phyloP scores from a whole-genome alignment of 2,329 filamentous ascomycete genomes.

The Trichoderma aggressivum region DNA sequence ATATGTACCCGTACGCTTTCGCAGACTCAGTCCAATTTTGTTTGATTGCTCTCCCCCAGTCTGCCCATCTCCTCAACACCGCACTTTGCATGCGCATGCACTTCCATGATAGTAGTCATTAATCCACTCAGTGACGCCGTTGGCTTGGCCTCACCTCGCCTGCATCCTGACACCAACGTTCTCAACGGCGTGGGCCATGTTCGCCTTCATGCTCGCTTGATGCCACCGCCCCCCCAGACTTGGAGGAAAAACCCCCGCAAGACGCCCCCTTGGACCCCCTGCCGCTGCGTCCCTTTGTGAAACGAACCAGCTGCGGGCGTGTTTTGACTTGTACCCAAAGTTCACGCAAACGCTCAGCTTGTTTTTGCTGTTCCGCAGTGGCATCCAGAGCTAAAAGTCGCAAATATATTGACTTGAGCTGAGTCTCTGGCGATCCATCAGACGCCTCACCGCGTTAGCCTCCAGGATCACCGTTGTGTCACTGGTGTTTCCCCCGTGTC shows the following conservation, averaged over 20 bases:
- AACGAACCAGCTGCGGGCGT: neutral
- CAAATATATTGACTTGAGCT: neutral
- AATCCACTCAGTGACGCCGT: constrained; percentile 3
- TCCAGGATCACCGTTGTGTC: neutral
- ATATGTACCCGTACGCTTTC: neutral
- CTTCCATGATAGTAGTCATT: neutral
- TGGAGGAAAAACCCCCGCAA: neutral
- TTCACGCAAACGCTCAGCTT: neutral
- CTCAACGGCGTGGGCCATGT: neutral
- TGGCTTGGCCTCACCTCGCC: neutral
- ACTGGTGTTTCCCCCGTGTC: neutral
- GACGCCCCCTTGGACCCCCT: neutral
- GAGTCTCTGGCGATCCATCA: neutral
- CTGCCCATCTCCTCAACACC: neutral
- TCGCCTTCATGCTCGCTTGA: neutral
- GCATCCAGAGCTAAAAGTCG: neutral
- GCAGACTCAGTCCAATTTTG: neutral
- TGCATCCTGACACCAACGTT: neutral
- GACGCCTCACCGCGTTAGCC: neutral
- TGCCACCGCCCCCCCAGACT: neutral
- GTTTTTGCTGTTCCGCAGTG: neutral
- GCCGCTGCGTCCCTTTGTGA: constrained; percentile 1
- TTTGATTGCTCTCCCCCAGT: neutral
- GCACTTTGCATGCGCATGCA: neutral
- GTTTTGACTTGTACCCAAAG: neutral